These are phyloP conservation scores for Albophoma yamanashiensis DNA, from an alignment of 2,329 filamentous ascomycete species.

Conservation along the genomic window DNA sequence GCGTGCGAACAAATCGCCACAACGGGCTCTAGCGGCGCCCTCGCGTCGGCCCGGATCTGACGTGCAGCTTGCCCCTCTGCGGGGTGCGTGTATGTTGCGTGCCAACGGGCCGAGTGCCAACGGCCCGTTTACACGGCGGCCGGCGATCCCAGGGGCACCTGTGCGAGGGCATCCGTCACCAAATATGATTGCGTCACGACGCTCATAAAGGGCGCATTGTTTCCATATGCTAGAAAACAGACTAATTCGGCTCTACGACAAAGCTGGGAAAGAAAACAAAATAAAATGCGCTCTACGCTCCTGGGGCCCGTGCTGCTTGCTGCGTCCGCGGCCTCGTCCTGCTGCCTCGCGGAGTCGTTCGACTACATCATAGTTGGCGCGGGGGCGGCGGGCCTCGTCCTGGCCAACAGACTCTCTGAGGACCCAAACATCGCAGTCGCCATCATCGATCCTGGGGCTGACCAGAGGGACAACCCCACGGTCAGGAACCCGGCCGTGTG, in stretches of 20 bases:
- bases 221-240: too few relatives aligned
- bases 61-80: too few relatives aligned
- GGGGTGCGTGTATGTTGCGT: not conserved
- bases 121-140: not conserved
- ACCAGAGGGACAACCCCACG: slow-evolving; percentile 21
- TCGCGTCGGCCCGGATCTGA: not conserved
- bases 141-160: not conserved
- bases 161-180: too few relatives aligned
- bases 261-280: not conserved
- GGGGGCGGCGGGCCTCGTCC: slow-evolving; percentile 23
- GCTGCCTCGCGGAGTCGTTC: slow-evolving; percentile 1
- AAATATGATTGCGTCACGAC: not conserved
- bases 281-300: not conserved
- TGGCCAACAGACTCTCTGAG: slow-evolving; percentile 25
- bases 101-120: not conserved
- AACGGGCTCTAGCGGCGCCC: not conserved
- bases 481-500: slow-evolving; percentile 18
- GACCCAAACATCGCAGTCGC: slow-evolving; percentile 20
- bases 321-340: not conserved
- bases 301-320: not conserved
- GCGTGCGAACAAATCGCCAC: not conserved
- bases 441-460: slow-evolving; percentile 25
- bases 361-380: slow-evolving; percentile 29
- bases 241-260: not conserved
- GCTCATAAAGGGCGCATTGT: not conserved